A percentile compares a stretch with the other conserved stretches of the same genome.
These are phyloP conservation scores for Musa beccarii DNA, from an alignment of 176 grass and related monocot genomes.

Conservation along the genomic window DNA sequence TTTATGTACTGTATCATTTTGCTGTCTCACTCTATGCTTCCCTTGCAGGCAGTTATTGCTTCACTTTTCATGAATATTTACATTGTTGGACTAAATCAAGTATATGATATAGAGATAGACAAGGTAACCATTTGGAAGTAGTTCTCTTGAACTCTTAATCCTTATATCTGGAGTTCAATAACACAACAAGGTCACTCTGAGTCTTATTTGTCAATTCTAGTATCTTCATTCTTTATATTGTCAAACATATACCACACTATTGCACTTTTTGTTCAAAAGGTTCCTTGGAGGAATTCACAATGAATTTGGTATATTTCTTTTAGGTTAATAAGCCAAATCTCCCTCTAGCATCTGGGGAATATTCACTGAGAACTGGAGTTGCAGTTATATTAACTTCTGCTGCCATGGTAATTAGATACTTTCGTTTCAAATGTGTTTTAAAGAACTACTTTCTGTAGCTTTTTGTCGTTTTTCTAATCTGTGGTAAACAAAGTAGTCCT, in stretches of 20 bases:
- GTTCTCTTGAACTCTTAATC: background rate
- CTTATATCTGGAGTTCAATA: background rate
- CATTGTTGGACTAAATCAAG: constrained; percentile 95
- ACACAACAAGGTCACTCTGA: background rate
- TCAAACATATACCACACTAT: too few relatives aligned
- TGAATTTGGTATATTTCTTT: constrained; percentile 1
- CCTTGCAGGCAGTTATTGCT: constrained; percentile 14
- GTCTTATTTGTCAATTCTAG: constrained; percentile 31
- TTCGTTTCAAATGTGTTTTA: background rate
- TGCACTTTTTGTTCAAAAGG: background rate
- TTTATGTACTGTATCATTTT: background rate
- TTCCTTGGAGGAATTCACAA: background rate
- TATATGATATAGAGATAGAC: constrained; percentile 94
- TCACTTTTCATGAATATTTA: constrained; percentile 99
- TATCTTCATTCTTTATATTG: background rate
- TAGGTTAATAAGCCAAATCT: constrained; percentile 97
- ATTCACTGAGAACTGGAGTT: constrained; percentile 65
- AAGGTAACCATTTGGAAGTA: constrained; percentile 49
- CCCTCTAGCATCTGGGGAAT: constrained; percentile 93
- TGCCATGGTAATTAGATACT: constrained; percentile 43
- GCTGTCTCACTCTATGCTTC: background rate
- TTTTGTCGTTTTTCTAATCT: background rate
- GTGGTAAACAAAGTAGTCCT: background rate
- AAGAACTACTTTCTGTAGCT: background rate
- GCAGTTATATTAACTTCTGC: constrained; percentile 65